Base-by-base conservation (phyloP, 1,284 basidiomycete species). In the Cerrena zonata region DNA sequence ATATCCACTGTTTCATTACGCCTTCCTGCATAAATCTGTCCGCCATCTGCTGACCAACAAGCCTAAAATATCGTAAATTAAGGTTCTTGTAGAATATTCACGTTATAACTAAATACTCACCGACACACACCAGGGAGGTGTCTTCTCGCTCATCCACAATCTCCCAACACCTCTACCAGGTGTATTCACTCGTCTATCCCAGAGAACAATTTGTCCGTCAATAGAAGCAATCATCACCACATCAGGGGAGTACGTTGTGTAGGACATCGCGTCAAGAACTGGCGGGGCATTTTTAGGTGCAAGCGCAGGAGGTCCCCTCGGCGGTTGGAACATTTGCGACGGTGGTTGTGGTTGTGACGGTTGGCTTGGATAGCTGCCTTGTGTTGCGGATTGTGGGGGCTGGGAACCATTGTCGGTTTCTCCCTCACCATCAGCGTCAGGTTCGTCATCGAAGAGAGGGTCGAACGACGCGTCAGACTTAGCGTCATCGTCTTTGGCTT, bases 121-220 rank as follows among this genome's bases (percentile, higher is more conserved):
- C 58, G 92, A 93, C 63, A 94, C 81, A 69, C 93, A 96, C 94
- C 94, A 97, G 1, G 94, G 94, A 21, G 94, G 92, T 10, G 91
- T 92, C 67, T 89, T 91, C 55, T 91, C 89, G 57, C 86, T 89
- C 69, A 94, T 82, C 74, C 86, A 84, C 41, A 98, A 69, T 51
- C 92, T 76, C 21, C 92, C 91, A 1, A 95, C 89, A 4, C 90
- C 88, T 26, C 67, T 69, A 25, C 84, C 82, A 25, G 76, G 69
- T 1, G 76, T 71, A 43, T 82, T 74, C 27, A 84, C 82, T 52
- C 95, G 76, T 57, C 85, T 79, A 64, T 99, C 95, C 86, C 94
- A 95, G 5, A 99, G 67, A 34, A 94, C 82, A 18, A 96, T 82
- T 64, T 96, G 91, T 0, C 96, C 95, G 59, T 97, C 94, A 56